Evolutionary conservation across 371 early-diverging fungal genomes (phyloP).

Genomic region (Batkoa obscura): DNA sequence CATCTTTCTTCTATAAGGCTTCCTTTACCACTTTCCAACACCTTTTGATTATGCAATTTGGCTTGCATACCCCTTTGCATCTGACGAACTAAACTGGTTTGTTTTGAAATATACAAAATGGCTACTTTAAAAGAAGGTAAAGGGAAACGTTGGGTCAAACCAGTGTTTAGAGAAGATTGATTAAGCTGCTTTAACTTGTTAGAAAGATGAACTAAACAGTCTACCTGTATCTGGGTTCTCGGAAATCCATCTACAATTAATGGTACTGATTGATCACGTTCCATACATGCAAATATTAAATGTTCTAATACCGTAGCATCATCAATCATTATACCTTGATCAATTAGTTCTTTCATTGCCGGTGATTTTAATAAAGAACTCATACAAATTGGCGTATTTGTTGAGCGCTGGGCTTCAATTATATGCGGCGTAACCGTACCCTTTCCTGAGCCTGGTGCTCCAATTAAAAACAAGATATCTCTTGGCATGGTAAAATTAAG

Average conservation of each 20-base stretch:
- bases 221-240: conserved; percentile 42
- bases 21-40: conserved; percentile 34
- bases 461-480: conserved; percentile 8
- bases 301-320: conserved; percentile 7
- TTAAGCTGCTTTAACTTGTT: conserved; percentile 26
- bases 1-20: conserved; percentile 41
- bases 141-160: conserved; percentile 23
- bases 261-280: conserved; percentile 36
- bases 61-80: conserved; percentile 32
- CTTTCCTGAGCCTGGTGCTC: conserved; percentile 27
- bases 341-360: conserved; percentile 38
- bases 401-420: conserved; percentile 34
- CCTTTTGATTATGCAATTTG: conserved; percentile 33
- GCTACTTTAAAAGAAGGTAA: conserved; percentile 35
- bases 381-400: conserved; percentile 41
- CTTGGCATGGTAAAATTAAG: neutral
- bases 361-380: conserved; percentile 36
- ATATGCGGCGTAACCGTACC: conserved; percentile 48
- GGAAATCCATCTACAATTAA: conserved; percentile 50
- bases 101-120: conserved; percentile 44
- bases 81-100: conserved; percentile 37
- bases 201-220: conserved; percentile 33
- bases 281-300: conserved; percentile 20
- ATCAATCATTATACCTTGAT: conserved; percentile 42
- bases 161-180: no score